Conservation (phyloP, 2,329 filamentous ascomycete species). For the Bimuria novae-zelandiae region DNA sequence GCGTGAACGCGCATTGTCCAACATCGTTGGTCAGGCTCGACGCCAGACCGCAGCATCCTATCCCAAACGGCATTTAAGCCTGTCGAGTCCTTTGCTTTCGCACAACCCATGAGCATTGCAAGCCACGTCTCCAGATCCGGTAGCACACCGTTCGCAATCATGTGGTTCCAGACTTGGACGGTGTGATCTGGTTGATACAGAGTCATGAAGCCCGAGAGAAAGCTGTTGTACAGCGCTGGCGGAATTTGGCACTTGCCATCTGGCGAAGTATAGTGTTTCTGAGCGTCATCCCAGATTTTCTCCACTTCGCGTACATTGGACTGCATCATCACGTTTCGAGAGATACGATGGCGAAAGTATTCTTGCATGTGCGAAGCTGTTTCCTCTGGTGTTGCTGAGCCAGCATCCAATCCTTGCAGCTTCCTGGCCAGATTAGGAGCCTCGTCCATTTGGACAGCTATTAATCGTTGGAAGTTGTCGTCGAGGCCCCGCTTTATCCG, state of each 20-base stretch:
- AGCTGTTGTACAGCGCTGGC: constrained; percentile 47
- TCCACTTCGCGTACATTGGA: constrained; percentile 23
- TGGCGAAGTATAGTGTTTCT: constrained; percentile 20
- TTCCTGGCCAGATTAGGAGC: constrained; percentile 30
- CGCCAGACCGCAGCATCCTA: constrained; percentile 61
- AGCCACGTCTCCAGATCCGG: constrained; percentile 72
- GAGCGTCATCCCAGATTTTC: constrained; percentile 28
- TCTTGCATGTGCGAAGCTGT: constrained; percentile 23
- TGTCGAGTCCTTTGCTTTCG: constrained; percentile 60
- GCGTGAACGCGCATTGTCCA: constrained; percentile 76
- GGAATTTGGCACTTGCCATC: constrained; percentile 28
- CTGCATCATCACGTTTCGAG: constrained; percentile 25
- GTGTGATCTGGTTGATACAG: constrained; percentile 50
- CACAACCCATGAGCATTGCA: constrained; percentile 73
- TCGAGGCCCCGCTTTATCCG: neutral
- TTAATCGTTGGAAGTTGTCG: neutral
- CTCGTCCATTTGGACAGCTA: constrained; percentile 24
- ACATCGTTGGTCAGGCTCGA: constrained; percentile 65
- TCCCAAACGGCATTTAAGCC: constrained; percentile 70
- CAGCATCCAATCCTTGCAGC: constrained; percentile 15
- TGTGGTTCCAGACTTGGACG: constrained; percentile 62
- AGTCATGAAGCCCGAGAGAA: constrained; percentile 54
- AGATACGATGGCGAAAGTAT: constrained; percentile 34
- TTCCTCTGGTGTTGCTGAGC: neutral
- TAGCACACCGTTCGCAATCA: constrained; percentile 58